Evolutionary conservation across 2,329 filamentous ascomycete genomes (phyloP).

Genomic region (Aureobasidium melanogenum): DNA sequence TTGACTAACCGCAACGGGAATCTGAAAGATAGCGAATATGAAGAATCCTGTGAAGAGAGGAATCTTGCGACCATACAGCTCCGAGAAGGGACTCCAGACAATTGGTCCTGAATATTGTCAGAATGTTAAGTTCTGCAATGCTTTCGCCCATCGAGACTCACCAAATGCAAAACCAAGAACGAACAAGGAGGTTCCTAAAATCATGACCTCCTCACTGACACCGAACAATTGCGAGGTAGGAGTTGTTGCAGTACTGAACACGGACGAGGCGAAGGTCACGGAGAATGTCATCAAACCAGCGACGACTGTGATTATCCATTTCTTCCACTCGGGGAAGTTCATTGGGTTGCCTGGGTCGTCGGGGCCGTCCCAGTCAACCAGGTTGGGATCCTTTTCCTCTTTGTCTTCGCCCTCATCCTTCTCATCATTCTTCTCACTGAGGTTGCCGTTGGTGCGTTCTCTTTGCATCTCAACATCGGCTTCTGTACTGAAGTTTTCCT

Average conservation of each 20-base stretch:
- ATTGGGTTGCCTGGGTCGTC: constrained; percentile 24
- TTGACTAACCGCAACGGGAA: constrained; percentile 40
- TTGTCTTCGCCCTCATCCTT: constrained; percentile 12
- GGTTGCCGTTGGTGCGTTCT: not conserved
- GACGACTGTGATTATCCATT: constrained; percentile 23
- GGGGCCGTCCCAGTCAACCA: constrained; percentile 21
- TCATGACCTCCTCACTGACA: constrained; percentile 18
- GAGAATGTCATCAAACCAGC: constrained; percentile 59
- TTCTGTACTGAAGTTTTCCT: not conserved
- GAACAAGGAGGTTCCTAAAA: constrained; percentile 23
- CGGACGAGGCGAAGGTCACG: constrained; percentile 54
- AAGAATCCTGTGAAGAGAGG: constrained; percentile 45
- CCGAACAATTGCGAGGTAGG: constrained; percentile 17
- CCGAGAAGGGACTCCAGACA: constrained; percentile 47
- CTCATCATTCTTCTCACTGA: not conserved
- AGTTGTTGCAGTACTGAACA: constrained; percentile 19
- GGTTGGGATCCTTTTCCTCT: constrained; percentile 17
- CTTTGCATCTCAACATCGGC: constrained; percentile 11
- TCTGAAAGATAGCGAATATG: constrained; percentile 46
- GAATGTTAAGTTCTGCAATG: constrained; percentile 2
- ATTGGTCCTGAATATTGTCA: constrained; percentile 15
- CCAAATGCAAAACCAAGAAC: constrained; percentile 23
- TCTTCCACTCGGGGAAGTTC: constrained; percentile 23
- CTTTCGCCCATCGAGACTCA: not conserved
- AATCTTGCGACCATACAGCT: constrained; percentile 44